Evolutionary conservation across 305 asterid species (phyloP), one percentile per base, ranked within the genome.

Genomic region (Ajuga reptans): DNA sequence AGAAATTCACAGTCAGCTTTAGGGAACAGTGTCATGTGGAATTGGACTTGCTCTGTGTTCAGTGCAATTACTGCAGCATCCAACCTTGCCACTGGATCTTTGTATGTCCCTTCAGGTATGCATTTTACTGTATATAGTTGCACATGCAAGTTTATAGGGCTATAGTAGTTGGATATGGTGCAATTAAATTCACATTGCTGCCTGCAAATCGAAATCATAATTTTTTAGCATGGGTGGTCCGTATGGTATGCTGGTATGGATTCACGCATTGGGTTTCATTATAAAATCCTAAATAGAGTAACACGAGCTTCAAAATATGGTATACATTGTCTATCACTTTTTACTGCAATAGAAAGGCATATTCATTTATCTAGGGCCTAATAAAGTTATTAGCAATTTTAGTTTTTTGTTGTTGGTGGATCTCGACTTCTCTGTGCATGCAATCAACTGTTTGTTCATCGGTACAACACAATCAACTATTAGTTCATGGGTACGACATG

Each of bases 11-110:
- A 91, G 80, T 89, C 99, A 72, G 92, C 95, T 65, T 71, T 94
- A 75, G 98, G 98, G 80, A 88, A 79, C 79, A 89, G 99, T 73
- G 97, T 95, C 80, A 79, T 91, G 89, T 94, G 96, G 98, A 91
- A 86, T 75, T 94, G 99, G 99, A 91, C 99, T 55, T 84, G 89
- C 78, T 94, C 97, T 31, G 86, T 94, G 56, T 90, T 87, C 72
- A 91, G 89, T 71, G 99, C 97, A 50, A 86, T 94, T 83, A 88
- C 99, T 72, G 92, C 96, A 72, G 92, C 98, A 68, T 87, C 99
- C 58, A 89, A 86, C 77, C 97, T 94, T 86, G 99, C 99, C 42
- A 85, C 98, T 66, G 99, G 98, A 71, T 91, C 99, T 45, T 63
- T 84, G 68, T 87, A 75, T 37, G 87, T 86, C 74, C 84, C 96